These are phyloP conservation scores for Pythium vanterpoolii DNA, from an alignment of 352 stramenopile species.

Conservation along the genomic window DNA sequence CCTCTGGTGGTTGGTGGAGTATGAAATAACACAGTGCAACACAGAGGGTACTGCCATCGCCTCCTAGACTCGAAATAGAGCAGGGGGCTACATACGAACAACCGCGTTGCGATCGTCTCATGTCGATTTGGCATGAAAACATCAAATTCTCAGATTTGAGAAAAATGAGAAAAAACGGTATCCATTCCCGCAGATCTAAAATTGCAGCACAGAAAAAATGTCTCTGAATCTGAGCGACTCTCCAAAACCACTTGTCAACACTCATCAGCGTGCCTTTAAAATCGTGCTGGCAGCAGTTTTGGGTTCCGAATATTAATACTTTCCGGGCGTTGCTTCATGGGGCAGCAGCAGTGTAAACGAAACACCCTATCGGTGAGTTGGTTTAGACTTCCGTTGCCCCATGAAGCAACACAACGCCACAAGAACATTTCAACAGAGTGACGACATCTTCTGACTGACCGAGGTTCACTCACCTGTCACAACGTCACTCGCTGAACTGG, in stretches of 20 bases:
- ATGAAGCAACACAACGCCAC: not conserved
- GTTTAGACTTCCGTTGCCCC: no score
- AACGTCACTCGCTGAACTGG: slow-evolving; percentile 1
- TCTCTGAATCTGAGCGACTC: not conserved
- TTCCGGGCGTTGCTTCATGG: no score
- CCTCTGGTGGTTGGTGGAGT: no score
- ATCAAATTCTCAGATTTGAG: not conserved
- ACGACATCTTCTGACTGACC: not conserved
- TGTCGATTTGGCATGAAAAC: not conserved
- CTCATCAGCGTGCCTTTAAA: no score
- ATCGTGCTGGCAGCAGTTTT: not conserved
- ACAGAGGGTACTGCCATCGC: no score
- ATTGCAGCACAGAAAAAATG: not conserved
- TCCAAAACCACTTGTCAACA: not conserved
- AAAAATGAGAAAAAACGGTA: not conserved
- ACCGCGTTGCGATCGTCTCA: not conserved
- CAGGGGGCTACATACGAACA: not conserved
- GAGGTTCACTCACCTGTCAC: slow-evolving; percentile 8
- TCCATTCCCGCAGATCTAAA: not conserved
- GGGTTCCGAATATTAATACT: not conserved
- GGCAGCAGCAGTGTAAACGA: no score
- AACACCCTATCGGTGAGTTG: no score
- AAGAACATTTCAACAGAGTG: not conserved
- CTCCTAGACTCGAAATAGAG: not conserved
- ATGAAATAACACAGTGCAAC: not conserved